These are phyloP conservation scores for Hygrophorus pudorinus DNA, from an alignment of 768 basidiomycete genomes.

Conservation along the genomic window DNA sequence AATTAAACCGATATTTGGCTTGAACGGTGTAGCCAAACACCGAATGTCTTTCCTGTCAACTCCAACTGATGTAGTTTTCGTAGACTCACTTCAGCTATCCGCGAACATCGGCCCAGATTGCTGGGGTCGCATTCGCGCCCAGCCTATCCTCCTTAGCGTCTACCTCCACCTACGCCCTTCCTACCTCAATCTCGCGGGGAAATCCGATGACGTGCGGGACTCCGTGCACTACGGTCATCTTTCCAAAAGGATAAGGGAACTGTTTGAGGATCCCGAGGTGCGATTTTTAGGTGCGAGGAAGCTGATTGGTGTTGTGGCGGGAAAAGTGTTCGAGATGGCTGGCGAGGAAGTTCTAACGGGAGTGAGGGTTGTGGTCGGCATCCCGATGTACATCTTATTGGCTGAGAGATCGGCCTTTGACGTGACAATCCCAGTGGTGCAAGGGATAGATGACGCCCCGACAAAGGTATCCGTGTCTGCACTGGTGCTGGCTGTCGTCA, in stretches of 20 bases:
- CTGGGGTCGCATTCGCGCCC: conserved; percentile 36
- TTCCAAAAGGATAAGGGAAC: conserved; percentile 33
- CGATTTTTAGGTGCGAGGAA: conserved; percentile 20
- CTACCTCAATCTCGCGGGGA: conserved; percentile 35
- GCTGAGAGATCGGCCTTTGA: conserved; percentile 34
- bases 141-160: conserved; percentile 44
- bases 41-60: no score
- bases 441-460: not conserved
- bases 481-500: conserved; percentile 42
- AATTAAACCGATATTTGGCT: no score
- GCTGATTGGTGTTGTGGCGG: conserved; percentile 26
- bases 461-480: conserved; percentile 32
- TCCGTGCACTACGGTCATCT: conserved; percentile 61
- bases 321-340: conserved; percentile 27
- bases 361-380: conserved; percentile 31
- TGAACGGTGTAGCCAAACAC: no score
- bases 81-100: conserved; percentile 31
- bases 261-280: conserved; percentile 15
- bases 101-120: conserved; percentile 38
- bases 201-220: conserved; percentile 40
- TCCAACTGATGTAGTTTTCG: conserved; percentile 31
- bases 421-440: conserved; percentile 15
- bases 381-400: conserved; percentile 44
- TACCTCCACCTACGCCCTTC: conserved; percentile 32
- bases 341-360: conserved; percentile 21